phyloP scores from a whole-genome alignment of 2,329 filamentous ascomycete species.

The Neonectria sp. region DNA sequence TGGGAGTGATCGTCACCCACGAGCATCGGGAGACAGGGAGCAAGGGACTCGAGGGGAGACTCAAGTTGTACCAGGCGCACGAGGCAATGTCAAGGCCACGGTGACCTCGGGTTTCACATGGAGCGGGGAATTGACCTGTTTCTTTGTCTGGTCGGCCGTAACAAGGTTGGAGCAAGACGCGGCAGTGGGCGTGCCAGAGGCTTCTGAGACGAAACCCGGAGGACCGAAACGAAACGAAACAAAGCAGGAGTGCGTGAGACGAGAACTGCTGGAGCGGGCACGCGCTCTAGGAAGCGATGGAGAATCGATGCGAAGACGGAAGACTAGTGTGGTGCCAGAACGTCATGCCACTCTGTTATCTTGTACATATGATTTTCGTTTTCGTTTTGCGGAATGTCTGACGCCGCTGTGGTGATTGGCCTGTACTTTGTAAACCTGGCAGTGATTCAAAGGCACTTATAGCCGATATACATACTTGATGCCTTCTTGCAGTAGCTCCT shows the following conservation, averaged over 20 bases:
- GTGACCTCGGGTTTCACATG: slow-evolving; percentile 17
- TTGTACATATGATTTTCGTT: not conserved
- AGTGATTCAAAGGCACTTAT: not conserved
- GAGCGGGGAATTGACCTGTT: slow-evolving; percentile 7
- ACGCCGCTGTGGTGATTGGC: too few relatives aligned
- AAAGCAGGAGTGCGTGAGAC: slow-evolving; percentile 13
- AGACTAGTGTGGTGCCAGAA: slow-evolving; percentile 14
- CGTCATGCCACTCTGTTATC: not conserved
- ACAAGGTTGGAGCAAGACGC: slow-evolving; percentile 3
- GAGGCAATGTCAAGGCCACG: slow-evolving; percentile 8
- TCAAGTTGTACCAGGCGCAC: slow-evolving; percentile 5
- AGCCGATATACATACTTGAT: not conserved
- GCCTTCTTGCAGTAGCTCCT: not conserved
- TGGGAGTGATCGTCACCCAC: slow-evolving; percentile 4
- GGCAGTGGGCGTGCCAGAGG: slow-evolving; percentile 9
- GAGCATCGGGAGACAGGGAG: slow-evolving; percentile 1
- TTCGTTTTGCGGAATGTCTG: too few relatives aligned
- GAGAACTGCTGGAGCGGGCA: slow-evolving; percentile 7
- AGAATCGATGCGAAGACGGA: slow-evolving; percentile 7
- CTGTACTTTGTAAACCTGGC: not conserved
- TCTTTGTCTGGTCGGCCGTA: slow-evolving; percentile 1
- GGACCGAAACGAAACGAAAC: slow-evolving; percentile 25
- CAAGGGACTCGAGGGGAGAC: slow-evolving; percentile 3
- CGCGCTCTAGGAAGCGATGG: slow-evolving; percentile 4
- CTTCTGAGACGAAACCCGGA: slow-evolving; percentile 11